Evolutionary conservation across 2,329 filamentous ascomycete species (phyloP).

Genomic region (Coniochaeta sp.): DNA sequence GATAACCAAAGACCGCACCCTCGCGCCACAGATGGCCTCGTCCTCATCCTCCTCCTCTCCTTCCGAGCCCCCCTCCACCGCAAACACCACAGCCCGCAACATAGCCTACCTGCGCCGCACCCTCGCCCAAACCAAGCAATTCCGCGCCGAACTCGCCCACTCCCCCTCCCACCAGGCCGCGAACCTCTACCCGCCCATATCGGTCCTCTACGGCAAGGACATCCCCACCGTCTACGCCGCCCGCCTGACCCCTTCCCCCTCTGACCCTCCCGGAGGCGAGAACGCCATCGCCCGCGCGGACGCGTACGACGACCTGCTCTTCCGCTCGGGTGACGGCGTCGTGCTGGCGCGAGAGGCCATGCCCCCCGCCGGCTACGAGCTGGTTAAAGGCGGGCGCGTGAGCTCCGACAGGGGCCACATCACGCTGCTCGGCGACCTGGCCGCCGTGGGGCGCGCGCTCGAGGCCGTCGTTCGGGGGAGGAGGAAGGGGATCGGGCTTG

Average conservation of each 20-base stretch:
- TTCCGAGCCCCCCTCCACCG: conserved; percentile 16
- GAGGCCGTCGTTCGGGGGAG: conserved; percentile 60
- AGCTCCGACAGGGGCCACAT: conserved; percentile 82
- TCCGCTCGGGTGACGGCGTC: conserved; percentile 83
- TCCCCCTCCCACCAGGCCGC: conserved; percentile 45
- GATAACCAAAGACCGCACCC: conserved; percentile 24
- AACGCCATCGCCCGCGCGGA: conserved; percentile 67
- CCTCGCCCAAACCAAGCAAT: conserved; percentile 61
- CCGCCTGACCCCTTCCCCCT: no score
- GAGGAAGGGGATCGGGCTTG: conserved; percentile 62
- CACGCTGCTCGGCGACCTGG: conserved; percentile 76
- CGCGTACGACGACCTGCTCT: conserved; percentile 79
- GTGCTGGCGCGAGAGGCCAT: conserved; percentile 80
- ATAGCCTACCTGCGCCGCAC: conserved; percentile 67
- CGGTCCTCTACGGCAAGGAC: conserved; percentile 79
- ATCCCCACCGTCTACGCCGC: conserved; percentile 81
- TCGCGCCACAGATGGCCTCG: conserved; percentile 39
- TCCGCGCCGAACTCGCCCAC: conserved; percentile 69
- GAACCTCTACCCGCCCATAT: conserved; percentile 77
- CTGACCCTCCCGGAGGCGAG: conserved; percentile 52
- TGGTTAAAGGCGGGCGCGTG: conserved; percentile 67
- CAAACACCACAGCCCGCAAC: conserved; percentile 36
- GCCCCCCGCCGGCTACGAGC: conserved; percentile 71
- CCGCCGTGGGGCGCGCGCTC: conserved; percentile 70
- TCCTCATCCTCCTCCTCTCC: conserved; percentile 14